These are phyloP conservation scores for Heimioporus sp. DNA, from an alignment of 768 basidiomycete species.

Conservation along the genomic window DNA sequence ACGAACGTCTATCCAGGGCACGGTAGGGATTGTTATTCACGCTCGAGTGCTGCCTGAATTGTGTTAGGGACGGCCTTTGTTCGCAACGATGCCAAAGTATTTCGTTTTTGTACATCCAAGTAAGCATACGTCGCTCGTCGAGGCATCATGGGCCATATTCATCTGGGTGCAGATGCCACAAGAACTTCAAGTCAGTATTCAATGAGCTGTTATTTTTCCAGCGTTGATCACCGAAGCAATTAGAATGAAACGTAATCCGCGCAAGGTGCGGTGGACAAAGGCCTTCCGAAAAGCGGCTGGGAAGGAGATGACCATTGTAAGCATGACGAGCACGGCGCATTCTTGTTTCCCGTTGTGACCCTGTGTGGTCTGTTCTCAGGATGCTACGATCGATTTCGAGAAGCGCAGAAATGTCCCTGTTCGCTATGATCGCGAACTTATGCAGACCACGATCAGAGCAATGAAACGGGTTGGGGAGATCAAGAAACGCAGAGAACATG, in stretches of 20 bases:
- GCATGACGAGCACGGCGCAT: constrained; percentile 25
- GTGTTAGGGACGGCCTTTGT: constrained; percentile 86
- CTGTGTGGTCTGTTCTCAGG: constrained; percentile 47
- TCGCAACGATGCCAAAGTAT: constrained; percentile 96
- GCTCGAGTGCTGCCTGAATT: background rate
- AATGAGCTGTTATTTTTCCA: background rate
- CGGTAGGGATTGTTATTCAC: constrained; percentile 44
- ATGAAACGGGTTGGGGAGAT: constrained; percentile 96
- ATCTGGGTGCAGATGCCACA: constrained; percentile 72
- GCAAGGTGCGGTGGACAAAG: constrained; percentile 99
- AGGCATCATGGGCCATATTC: constrained; percentile 1
- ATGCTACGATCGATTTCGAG: constrained; percentile 98
- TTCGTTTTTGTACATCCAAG: constrained; percentile 98
- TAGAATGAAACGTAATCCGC: constrained; percentile 99
- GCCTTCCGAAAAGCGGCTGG: constrained; percentile 98
- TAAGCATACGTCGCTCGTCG: constrained; percentile 37
- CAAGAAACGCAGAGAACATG: constrained; percentile 83
- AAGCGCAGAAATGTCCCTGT: constrained; percentile 97
- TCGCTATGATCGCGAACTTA: constrained; percentile 91
- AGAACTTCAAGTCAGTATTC: constrained; percentile 90
- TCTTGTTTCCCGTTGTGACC: background rate
- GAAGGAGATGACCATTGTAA: constrained; percentile 98
- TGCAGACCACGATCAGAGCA: constrained; percentile 91
- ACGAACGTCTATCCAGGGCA: constrained; percentile 96
- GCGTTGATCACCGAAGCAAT: constrained; percentile 1